Evolutionary conservation across 164 flowering plant species (phyloP).

Genomic region (Euptelea pleiosperma): DNA sequence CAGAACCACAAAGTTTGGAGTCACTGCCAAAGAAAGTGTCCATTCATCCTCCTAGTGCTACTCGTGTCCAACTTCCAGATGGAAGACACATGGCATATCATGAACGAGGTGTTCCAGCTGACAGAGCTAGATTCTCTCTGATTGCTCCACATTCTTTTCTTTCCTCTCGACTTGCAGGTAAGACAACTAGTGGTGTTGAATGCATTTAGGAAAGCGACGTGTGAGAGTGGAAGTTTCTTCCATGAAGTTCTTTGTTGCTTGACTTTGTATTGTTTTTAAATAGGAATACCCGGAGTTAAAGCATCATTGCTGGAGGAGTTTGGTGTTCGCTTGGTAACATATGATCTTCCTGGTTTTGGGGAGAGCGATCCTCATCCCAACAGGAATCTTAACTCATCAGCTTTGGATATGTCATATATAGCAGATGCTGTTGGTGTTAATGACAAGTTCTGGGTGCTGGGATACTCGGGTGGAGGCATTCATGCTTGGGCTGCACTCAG

Average conservation of each 20-base stretch:
- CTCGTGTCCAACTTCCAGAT: constrained; percentile 71
- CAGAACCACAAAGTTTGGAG: constrained; percentile 22
- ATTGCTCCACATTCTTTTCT: constrained; percentile 81
- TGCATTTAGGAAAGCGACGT: background rate
- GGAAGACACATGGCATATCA: constrained; percentile 81
- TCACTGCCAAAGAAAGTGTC: constrained; percentile 48
- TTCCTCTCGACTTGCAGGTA: constrained; percentile 89
- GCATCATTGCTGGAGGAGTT: constrained; percentile 67
- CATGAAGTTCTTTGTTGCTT: constrained; percentile 5
- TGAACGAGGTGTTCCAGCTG: constrained; percentile 71
- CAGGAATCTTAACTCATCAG: constrained; percentile 80
- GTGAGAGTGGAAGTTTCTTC: background rate
- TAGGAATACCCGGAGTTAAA: constrained; percentile 78
- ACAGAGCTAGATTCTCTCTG: constrained; percentile 66
- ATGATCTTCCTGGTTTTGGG: constrained; percentile 99
- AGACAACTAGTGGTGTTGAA: background rate
- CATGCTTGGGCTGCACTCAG: constrained; percentile 93
- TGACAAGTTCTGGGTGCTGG: constrained; percentile 86
- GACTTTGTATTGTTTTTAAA: constrained; percentile 7
- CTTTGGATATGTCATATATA: constrained; percentile 59
- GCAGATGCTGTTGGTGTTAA: constrained; percentile 60
- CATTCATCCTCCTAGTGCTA: constrained; percentile 77
- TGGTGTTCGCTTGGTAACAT: constrained; percentile 83
- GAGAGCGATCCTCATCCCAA: constrained; percentile 94
- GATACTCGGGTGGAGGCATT: constrained; percentile 71